These are phyloP conservation scores for Carex pumila DNA, from an alignment of 176 grass and related monocot genomes.

Conservation along the genomic window DNA sequence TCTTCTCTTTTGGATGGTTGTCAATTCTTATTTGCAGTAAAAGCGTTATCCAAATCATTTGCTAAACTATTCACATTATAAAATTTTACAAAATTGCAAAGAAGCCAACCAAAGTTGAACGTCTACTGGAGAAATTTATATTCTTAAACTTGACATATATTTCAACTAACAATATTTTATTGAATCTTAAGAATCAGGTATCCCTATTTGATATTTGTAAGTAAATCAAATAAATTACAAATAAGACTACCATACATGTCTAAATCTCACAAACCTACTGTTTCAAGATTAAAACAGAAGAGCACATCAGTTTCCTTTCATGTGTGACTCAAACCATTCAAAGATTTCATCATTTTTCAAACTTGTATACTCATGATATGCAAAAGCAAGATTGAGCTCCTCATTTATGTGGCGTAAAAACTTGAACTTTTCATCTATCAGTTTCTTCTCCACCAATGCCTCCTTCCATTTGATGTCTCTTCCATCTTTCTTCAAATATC, in stretches of 20 bases:
- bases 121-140: neutral
- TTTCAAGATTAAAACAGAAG: neutral
- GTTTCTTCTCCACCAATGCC: conserved; percentile 43
- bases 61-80: neutral
- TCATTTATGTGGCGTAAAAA: conserved; percentile 70
- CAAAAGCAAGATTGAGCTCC: conserved; percentile 84
- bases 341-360: conserved; percentile 63
- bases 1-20: neutral
- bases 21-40: neutral
- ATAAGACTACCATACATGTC: neutral
- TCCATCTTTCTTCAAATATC: conserved; percentile 62
- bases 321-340: conserved; percentile 73
- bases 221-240: conserved; percentile 8
- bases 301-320: conserved; percentile 23
- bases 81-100: neutral
- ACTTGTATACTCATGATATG: conserved; percentile 72
- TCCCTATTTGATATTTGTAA: neutral
- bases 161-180: neutral
- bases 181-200: conserved; percentile 1
- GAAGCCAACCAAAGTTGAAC: neutral
- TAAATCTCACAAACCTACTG: neutral
- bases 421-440: conserved; percentile 52
- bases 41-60: neutral
- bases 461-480: conserved; percentile 53
- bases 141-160: neutral